Conservation (phyloP, 176 grass and related monocot species). For the Zizania latifolia region DNA sequence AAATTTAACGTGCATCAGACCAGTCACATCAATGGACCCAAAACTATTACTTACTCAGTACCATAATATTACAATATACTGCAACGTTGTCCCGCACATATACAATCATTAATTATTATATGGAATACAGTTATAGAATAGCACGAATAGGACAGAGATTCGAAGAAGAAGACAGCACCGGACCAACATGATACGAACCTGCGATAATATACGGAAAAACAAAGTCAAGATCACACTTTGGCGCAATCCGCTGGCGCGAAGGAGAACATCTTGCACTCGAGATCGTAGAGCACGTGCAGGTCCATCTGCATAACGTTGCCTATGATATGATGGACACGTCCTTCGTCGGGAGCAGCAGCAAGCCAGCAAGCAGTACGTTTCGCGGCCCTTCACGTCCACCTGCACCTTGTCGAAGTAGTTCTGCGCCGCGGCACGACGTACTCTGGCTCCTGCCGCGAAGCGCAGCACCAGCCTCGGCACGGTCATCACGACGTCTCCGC, state of each 20-base stretch:
- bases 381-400: constrained; percentile 3
- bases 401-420: constrained; percentile 36
- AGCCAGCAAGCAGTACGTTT: too few relatives aligned
- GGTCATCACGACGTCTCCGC: neutral
- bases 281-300: constrained; percentile 50
- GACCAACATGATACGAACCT: too few relatives aligned
- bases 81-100: too few relatives aligned
- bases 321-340: constrained; percentile 31
- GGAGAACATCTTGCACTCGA: constrained; percentile 19
- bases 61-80: too few relatives aligned
- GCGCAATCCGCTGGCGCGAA: constrained; percentile 41
- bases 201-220: too few relatives aligned
- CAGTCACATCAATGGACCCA: too few relatives aligned
- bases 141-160: too few relatives aligned
- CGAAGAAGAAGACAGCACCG: too few relatives aligned
- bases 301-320: constrained; percentile 59
- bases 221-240: constrained; percentile 6
- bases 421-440: constrained; percentile 24
- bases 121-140: too few relatives aligned
- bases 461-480: constrained; percentile 43
- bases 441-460: constrained; percentile 43
- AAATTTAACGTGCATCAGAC: too few relatives aligned
- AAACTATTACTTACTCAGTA: too few relatives aligned
- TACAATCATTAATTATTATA: too few relatives aligned
- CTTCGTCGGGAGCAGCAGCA: constrained; percentile 32